A percentile compares a stretch with the other conserved stretches of the same genome.
These are phyloP conservation scores for Trichoderma parareesei DNA, from an alignment of 495 filamentous ascomycete genomes.

Conservation along the genomic window DNA sequence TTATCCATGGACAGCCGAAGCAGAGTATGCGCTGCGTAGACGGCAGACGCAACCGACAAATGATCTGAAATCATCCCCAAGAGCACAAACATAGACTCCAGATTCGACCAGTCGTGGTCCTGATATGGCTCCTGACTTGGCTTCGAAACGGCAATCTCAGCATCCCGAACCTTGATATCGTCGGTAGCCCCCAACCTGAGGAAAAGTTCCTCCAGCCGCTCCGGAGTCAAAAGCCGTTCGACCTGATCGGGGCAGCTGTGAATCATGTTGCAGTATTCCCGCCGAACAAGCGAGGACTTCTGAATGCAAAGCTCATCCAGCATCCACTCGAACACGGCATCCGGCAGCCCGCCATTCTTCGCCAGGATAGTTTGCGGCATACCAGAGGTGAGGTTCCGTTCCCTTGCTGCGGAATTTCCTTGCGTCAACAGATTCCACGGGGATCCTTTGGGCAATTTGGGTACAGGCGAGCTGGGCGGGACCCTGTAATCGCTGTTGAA, in stretches of 20 bases:
- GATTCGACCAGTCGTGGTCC: conserved; percentile 26
- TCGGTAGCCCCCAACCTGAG: conserved; percentile 30
- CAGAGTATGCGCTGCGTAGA: conserved; percentile 33
- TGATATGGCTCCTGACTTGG: conserved; percentile 23
- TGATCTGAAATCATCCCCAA: conserved; percentile 23
- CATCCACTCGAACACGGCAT: conserved; percentile 68
- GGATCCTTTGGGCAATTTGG: conserved; percentile 21
- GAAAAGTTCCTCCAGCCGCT: conserved; percentile 31
- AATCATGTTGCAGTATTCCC: conserved; percentile 52
- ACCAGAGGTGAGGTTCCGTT: conserved; percentile 62
- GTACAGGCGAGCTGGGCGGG: conserved; percentile 31
- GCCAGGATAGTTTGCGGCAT: conserved; percentile 52
- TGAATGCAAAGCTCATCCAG: conserved; percentile 59
- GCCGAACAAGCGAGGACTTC: conserved; percentile 50
- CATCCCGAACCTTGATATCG: conserved; percentile 18
- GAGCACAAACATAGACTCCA: conserved; percentile 28
- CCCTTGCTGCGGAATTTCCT: conserved; percentile 33
- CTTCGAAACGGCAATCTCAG: conserved; percentile 15
- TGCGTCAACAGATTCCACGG: conserved; percentile 37
- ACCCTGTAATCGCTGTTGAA: conserved; percentile 36
- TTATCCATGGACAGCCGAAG: conserved; percentile 55
- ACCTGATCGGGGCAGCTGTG: conserved; percentile 29
- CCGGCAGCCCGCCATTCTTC: conserved; percentile 47
- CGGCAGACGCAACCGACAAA: conserved; percentile 18
- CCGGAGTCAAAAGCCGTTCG: conserved; percentile 28